phyloP scores from a whole-genome alignment of 73 alveolate genomes.

The Paramecium primaurelia region DNA sequence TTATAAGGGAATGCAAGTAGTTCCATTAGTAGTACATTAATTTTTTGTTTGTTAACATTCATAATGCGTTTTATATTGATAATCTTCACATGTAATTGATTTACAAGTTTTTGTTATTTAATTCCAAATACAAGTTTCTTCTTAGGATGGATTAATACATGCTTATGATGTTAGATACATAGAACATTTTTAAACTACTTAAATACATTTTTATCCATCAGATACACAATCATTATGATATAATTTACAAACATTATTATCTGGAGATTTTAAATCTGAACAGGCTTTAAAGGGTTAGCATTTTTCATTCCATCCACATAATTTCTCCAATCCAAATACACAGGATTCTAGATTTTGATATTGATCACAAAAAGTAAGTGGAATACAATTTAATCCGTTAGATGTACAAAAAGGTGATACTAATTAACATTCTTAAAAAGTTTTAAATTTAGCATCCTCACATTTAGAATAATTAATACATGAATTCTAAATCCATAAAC shows the following conservation, averaged over 20 bases:
- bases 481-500: background rate
- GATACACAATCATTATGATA: background rate
- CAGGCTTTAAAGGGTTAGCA: background rate
- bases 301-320: conserved; percentile 6
- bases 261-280: background rate
- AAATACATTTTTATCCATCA: background rate
- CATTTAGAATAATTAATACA: background rate
- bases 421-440: background rate
- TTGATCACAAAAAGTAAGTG: background rate
- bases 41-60: background rate
- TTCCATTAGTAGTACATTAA: background rate
- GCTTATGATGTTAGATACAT: background rate
- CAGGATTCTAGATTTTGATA: background rate
- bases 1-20: background rate
- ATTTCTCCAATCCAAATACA: background rate
- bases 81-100: background rate
- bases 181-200: background rate
- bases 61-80: background rate
- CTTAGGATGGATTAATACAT: background rate
- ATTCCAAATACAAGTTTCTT: background rate
- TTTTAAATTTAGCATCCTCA: background rate
- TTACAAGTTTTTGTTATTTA: background rate
- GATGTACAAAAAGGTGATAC: background rate
- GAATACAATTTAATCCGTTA: background rate
- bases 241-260: background rate